Conservation (phyloP, 2,329 filamentous ascomycete genomes). For the Mycocentrospora acerina region DNA sequence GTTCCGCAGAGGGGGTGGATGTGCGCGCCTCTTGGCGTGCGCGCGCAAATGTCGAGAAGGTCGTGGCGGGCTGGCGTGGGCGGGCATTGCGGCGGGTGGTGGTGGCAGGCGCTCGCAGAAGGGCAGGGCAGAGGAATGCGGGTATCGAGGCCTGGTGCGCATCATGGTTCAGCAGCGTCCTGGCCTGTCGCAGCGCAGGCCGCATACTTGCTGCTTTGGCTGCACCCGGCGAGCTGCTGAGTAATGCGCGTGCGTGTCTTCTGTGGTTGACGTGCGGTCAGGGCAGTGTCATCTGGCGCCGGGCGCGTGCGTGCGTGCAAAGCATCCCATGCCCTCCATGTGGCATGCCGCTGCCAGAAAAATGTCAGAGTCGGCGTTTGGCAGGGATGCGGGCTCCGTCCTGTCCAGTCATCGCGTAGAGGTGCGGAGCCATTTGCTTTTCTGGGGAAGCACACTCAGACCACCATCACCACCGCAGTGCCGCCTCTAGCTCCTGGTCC, state of each 20-base stretch:
- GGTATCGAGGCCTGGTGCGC: constrained; percentile 27
- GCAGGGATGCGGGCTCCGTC: constrained; percentile 7
- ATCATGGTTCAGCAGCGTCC: constrained; percentile 29
- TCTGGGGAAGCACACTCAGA: constrained; percentile 33
- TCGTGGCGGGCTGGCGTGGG: constrained; percentile 6
- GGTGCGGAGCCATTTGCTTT: constrained; percentile 7
- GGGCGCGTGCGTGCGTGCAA: too few relatives aligned
- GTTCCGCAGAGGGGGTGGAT: constrained; percentile 9
- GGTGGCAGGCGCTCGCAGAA: constrained; percentile 22
- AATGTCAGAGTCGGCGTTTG: constrained; percentile 19
- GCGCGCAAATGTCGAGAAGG: constrained; percentile 28
- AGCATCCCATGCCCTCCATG: background rate
- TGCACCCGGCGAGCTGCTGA: too few relatives aligned
- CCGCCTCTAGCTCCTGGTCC: constrained; percentile 6
- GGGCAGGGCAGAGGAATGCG: constrained; percentile 37
- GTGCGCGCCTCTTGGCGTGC: constrained; percentile 17
- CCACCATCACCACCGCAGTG: constrained; percentile 13
- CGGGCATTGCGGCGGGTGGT: constrained; percentile 11
- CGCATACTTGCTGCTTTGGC: too few relatives aligned
- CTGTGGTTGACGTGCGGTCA: too few relatives aligned
- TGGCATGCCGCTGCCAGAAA: constrained; percentile 15
- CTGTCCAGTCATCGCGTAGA: too few relatives aligned
- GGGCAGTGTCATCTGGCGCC: too few relatives aligned
- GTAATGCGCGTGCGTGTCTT: too few relatives aligned
- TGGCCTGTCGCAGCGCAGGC: constrained; percentile 30